Percentiles rank a stretch among this genome's conserved stretches.
Evolutionary conservation across 2,329 filamentous ascomycete genomes (phyloP).

Genomic region (Chrysosporium keratinophilum): DNA sequence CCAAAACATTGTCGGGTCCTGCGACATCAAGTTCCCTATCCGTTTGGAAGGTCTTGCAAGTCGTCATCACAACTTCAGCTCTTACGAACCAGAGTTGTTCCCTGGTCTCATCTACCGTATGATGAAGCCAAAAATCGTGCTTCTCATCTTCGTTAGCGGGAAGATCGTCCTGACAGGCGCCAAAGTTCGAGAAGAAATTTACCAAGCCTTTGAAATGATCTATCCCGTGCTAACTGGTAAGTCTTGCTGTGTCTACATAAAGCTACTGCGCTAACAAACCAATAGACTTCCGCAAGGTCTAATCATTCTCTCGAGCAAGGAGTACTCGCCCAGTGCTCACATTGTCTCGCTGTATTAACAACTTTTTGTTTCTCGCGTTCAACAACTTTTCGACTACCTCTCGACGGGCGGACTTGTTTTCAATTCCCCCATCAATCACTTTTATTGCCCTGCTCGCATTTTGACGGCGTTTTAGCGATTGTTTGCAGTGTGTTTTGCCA

Average conservation of each 20-base stretch:
- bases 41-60: slow-evolving; percentile 90
- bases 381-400: slow-evolving; percentile 3
- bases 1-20: slow-evolving; percentile 97
- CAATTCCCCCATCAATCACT: slow-evolving; percentile 16
- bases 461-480: slow-evolving; percentile 38
- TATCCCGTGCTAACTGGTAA: slow-evolving; percentile 85
- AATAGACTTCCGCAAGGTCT: slow-evolving; percentile 55
- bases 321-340: neutral
- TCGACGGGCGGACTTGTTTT: neutral
- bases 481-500: slow-evolving; percentile 16
- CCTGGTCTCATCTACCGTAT: slow-evolving; percentile 99
- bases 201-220: slow-evolving; percentile 93
- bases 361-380: slow-evolving; percentile 11
- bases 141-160: slow-evolving; percentile 93
- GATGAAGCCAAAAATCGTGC: slow-evolving; percentile 99
- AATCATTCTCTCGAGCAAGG: slow-evolving; percentile 19
- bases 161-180: slow-evolving; percentile 97
- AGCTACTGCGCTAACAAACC: slow-evolving; percentile 18
- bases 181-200: slow-evolving; percentile 96
- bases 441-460: slow-evolving; percentile 31
- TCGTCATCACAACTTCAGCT: slow-evolving; percentile 98
- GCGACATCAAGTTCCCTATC: slow-evolving; percentile 99
- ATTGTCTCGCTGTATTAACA: slow-evolving; percentile 24
- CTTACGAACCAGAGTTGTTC: slow-evolving; percentile 96
- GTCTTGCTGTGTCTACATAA: slow-evolving; percentile 20